Percentiles rank a stretch among this genome's conserved stretches.
These are phyloP conservation scores for barley (Hordeum vulgare) DNA, from an alignment of 176 grass and related monocot species.

Conservation along the genomic window MorexV3_pseudomolecules_assembly NC_058518.1:374767409-374767908, in stretches of 20 bases:
- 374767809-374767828: conserved; percentile 27
- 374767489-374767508: conserved; percentile 55
- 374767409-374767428: neutral
- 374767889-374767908: conserved; percentile 88
- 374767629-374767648: conserved; percentile 25
- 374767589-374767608: conserved; percentile 40
- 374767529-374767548: conserved; percentile 77
- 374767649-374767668: conserved; percentile 42
- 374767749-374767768: conserved; percentile 15
- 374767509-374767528: conserved; percentile 60
- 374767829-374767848: conserved; percentile 30
- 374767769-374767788: neutral
- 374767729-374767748: conserved; percentile 65
- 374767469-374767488: conserved; percentile 69
- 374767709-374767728: conserved; percentile 65
- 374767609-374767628: conserved; percentile 8
- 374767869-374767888: conserved; percentile 86
- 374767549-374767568: conserved; percentile 81
- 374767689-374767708: conserved; percentile 38
- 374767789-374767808: conserved; percentile 30
- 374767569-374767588: conserved; percentile 73
- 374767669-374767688: conserved; percentile 24
- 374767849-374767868: conserved; percentile 42
- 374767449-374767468: neutral
- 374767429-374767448: conserved; percentile 17